Conservation (phyloP, 140 eudicot genomes). For the Oenanthe javanica region DNA sequence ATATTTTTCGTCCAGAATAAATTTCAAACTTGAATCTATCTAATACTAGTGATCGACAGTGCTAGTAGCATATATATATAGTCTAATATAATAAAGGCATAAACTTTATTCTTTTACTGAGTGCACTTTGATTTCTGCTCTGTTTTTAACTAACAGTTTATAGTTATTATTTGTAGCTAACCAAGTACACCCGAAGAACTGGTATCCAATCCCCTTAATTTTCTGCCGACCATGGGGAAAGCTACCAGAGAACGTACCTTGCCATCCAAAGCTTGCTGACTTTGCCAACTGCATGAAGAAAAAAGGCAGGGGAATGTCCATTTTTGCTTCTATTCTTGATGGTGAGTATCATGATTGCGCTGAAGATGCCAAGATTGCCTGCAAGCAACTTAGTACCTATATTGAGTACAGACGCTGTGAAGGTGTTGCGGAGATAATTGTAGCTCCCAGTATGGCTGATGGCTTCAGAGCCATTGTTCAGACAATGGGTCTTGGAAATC, state of each 20-base stretch:
- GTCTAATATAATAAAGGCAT: not conserved
- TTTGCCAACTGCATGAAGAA: constrained; percentile 98
- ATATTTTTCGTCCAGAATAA: not conserved
- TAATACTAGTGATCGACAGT: not conserved
- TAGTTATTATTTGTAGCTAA: constrained; percentile 48
- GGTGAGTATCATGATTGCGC: constrained; percentile 94
- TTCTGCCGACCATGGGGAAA: constrained; percentile 99
- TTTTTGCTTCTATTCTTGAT: constrained; percentile 79
- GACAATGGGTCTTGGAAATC: constrained; percentile 98
- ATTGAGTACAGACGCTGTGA: constrained; percentile 95
- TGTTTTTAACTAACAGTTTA: not conserved
- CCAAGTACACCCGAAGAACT: constrained; percentile 95
- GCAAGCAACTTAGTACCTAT: constrained; percentile 73
- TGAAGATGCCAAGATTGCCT: constrained; percentile 93
- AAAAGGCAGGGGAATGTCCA: constrained; percentile 97
- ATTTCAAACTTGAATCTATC: not conserved
- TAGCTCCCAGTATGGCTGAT: constrained; percentile 90
- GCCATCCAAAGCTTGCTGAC: constrained; percentile 98
- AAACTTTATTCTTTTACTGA: not conserved
- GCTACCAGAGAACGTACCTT: constrained; percentile 95
- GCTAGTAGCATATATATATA: not conserved
- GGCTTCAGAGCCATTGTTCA: constrained; percentile 94
- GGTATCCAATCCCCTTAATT: constrained; percentile 96
- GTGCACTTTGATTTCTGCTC: not conserved
- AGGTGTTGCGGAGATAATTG: constrained; percentile 99